These are phyloP conservation scores for Vitis hybrid DNA, from an alignment of 177 flowering plant species.

Conservation along the genomic window DNA sequence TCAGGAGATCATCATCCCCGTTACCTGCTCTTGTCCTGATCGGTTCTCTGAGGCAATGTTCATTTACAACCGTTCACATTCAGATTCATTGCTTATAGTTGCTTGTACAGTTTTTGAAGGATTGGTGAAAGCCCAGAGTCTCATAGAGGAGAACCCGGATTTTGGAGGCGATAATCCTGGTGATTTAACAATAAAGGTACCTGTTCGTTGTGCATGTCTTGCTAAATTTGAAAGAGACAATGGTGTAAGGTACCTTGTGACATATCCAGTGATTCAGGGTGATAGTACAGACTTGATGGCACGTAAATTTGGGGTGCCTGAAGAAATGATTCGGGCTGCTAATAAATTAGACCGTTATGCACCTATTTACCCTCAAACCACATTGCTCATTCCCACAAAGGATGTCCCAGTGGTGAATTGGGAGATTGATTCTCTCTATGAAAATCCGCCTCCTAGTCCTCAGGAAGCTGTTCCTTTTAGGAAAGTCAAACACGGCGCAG, in stretches of 20 bases:
- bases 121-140: constrained; percentile 27
- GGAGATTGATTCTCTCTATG: constrained; percentile 4
- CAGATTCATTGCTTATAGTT: constrained; percentile 13
- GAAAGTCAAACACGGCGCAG: constrained; percentile 5
- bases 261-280: constrained; percentile 32
- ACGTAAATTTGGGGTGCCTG: constrained; percentile 34
- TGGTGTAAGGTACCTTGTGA: constrained; percentile 36
- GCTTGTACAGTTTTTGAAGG: constrained; percentile 44
- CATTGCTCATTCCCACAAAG: constrained; percentile 37
- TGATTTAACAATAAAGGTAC: constrained; percentile 26
- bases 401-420: constrained; percentile 27
- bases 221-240: constrained; percentile 6
- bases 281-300: constrained; percentile 27
- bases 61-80: constrained; percentile 20
- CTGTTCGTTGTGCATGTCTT: constrained; percentile 51
- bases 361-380: constrained; percentile 37
- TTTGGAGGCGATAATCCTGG: neutral
- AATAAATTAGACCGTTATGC: constrained; percentile 24
- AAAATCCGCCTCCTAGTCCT: constrained; percentile 15
- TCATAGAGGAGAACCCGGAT: constrained; percentile 24
- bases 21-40: constrained; percentile 33
- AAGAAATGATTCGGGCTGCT: constrained; percentile 24
- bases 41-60: constrained; percentile 25
- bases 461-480: constrained; percentile 9
- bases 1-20: constrained; percentile 43